phyloP scores from a whole-genome alignment of 225 moss, liverwort and hornwort species.

The Marchantia polymorpha region DNA sequence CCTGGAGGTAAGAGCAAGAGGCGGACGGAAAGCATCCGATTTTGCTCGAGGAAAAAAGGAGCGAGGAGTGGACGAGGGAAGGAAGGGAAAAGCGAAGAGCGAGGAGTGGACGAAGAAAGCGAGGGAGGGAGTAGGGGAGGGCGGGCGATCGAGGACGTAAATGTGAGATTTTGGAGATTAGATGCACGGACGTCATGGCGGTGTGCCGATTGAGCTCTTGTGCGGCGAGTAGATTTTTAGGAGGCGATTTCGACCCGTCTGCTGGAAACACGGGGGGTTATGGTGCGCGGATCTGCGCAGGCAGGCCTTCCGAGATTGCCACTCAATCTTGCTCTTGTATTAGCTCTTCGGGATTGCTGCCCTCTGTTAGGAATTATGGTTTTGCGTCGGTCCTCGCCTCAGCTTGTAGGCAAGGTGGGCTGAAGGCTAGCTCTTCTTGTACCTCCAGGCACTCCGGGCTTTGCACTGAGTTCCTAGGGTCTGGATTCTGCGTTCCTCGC shows the following conservation, averaged over 20 bases:
- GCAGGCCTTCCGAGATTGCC: background rate
- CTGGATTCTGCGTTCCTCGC: conserved; percentile 14
- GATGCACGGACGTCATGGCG: conserved; percentile 17
- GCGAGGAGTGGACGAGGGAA: background rate
- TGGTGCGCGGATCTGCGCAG: conserved; percentile 5
- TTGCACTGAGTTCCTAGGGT: conserved; percentile 24
- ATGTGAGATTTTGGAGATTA: background rate
- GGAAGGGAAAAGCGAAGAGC: background rate
- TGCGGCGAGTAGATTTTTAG: background rate
- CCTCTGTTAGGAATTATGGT: background rate
- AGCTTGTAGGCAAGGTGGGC: conserved; percentile 2
- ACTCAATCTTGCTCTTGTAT: background rate
- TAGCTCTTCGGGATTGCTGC: background rate
- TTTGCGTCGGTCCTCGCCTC: background rate
- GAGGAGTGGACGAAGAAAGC: background rate
- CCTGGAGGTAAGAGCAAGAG: too few species aligned
- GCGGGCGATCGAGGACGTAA: background rate
- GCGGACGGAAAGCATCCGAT: too few species aligned
- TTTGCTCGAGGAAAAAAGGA: background rate
- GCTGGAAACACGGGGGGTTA: background rate
- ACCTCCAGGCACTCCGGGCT: background rate
- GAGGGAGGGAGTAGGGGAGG: background rate
- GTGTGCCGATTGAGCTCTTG: conserved; percentile 12
- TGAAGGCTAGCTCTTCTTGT: conserved; percentile 11
- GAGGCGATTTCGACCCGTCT: conserved; percentile 1